phyloP scores from a whole-genome alignment of 2,329 filamentous ascomycete species.

The Ceratocystis diversiconidia region DNA sequence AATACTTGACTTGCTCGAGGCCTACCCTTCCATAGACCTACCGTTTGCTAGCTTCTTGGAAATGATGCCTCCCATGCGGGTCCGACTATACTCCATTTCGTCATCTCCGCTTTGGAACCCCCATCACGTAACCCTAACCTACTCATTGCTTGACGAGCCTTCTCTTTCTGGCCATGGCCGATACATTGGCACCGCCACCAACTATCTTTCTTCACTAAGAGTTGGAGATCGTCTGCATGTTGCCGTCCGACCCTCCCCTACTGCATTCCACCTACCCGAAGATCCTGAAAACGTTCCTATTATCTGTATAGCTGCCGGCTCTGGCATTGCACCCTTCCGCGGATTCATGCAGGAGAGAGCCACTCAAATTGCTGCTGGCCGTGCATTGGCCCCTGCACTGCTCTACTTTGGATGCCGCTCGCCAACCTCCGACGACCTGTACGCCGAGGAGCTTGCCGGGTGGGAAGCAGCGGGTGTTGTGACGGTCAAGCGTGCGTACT shows the following conservation, averaged over 20 bases:
- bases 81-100: conserved; percentile 68
- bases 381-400: conserved; percentile 43
- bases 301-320: conserved; percentile 38
- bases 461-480: conserved; percentile 51
- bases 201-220: conserved; percentile 40
- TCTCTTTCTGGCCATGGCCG: conserved; percentile 36
- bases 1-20: conserved; percentile 55
- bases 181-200: conserved; percentile 46
- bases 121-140: conserved; percentile 48
- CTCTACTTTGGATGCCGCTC: conserved; percentile 51
- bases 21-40: conserved; percentile 43
- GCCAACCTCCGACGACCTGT: conserved; percentile 36
- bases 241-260: conserved; percentile 32
- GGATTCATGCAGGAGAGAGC: conserved; percentile 50
- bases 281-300: conserved; percentile 34
- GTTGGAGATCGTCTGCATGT: conserved; percentile 35
- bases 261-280: conserved; percentile 35
- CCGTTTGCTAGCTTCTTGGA: conserved; percentile 53
- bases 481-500: conserved; percentile 44
- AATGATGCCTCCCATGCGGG: conserved; percentile 62
- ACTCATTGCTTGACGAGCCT: conserved; percentile 46
- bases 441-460: conserved; percentile 40
- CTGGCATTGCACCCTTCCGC: conserved; percentile 48
- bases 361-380: conserved; percentile 34
- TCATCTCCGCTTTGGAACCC: conserved; percentile 52